These are phyloP conservation scores for Straminergon stramineum DNA, from an alignment of 225 moss, liverwort and hornwort species.

Conservation along the genomic window DNA sequence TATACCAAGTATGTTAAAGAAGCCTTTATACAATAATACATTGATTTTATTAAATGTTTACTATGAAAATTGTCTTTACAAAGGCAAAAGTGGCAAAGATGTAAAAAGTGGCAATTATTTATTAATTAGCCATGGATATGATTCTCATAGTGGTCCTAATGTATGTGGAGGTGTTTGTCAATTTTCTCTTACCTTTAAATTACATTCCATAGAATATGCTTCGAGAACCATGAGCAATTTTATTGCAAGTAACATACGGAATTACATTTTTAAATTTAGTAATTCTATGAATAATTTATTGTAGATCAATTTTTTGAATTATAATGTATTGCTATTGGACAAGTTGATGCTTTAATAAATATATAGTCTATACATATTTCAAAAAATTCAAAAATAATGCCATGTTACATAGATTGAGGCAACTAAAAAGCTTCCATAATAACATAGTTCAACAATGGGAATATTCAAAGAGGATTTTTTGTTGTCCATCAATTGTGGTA, in stretches of 20 bases:
- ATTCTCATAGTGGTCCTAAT: not conserved
- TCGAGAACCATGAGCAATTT: not conserved
- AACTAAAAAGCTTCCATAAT: too few relatives aligned
- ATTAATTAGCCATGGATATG: not conserved
- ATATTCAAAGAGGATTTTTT: too few relatives aligned
- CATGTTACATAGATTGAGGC: too few relatives aligned
- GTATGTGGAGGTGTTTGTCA: accelerated
- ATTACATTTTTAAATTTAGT: too few relatives aligned
- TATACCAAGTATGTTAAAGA: not conserved
- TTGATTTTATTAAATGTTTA: not conserved
- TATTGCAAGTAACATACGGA: not conserved
- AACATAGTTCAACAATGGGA: too few relatives aligned
- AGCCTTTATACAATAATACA: not conserved
- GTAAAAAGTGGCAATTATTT: not conserved
- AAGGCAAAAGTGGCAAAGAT: not conserved
- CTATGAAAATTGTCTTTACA: not conserved
- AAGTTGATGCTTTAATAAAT: too few relatives aligned
- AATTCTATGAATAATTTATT: too few relatives aligned
- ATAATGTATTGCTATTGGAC: too few relatives aligned
- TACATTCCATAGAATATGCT: not conserved
- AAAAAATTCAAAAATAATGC: too few relatives aligned
- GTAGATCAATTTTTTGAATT: too few relatives aligned
- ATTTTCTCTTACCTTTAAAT: not conserved
- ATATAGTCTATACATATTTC: too few relatives aligned
- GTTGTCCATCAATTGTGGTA: not conserved